Evolutionary conservation across 139 green algal species (phyloP).

Genomic region (Auxenochlorella protothecoides): DNA sequence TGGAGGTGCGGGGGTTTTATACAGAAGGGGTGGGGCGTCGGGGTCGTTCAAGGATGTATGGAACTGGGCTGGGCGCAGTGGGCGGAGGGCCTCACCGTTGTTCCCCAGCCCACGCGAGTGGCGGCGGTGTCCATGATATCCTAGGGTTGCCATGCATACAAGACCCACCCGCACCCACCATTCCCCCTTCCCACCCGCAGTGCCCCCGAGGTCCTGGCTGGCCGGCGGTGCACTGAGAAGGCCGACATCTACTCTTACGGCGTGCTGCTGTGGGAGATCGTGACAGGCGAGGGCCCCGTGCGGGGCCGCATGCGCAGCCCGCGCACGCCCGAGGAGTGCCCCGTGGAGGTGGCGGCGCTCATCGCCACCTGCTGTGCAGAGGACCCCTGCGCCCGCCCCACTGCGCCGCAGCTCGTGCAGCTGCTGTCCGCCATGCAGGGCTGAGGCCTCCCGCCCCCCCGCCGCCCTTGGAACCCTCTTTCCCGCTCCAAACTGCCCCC

Average conservation of each 20-base stretch:
- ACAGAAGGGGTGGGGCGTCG: background rate
- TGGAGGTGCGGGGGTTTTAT: conserved; percentile 13
- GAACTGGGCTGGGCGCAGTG: too few relatives aligned
- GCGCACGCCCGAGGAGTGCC: conserved; percentile 25
- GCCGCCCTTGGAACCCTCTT: too few relatives aligned
- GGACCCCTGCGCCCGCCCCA: conserved; percentile 22
- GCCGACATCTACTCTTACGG: conserved; percentile 33
- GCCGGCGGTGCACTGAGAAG: conserved; percentile 17
- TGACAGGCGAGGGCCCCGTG: conserved; percentile 31
- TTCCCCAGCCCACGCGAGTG: too few relatives aligned
- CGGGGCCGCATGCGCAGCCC: conserved; percentile 20
- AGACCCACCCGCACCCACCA: background rate
- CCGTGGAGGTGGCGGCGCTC: conserved; percentile 18
- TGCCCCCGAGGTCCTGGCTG: conserved; percentile 31
- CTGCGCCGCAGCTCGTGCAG: conserved; percentile 18
- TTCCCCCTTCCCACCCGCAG: background rate
- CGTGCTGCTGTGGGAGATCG: conserved; percentile 34
- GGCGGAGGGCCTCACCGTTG: too few relatives aligned
- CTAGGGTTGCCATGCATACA: background rate
- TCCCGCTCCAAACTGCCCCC: too few relatives aligned
- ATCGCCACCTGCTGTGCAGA: conserved; percentile 16
- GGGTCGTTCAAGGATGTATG: too few relatives aligned
- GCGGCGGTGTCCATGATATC: background rate
- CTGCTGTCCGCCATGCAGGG: conserved; percentile 1
- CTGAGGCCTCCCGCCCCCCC: background rate